Percentiles rank a stretch among this genome's conserved stretches.
These are phyloP conservation scores for Carex pumila DNA, from an alignment of 176 grass and related monocot genomes.

Conservation along the genomic window DNA sequence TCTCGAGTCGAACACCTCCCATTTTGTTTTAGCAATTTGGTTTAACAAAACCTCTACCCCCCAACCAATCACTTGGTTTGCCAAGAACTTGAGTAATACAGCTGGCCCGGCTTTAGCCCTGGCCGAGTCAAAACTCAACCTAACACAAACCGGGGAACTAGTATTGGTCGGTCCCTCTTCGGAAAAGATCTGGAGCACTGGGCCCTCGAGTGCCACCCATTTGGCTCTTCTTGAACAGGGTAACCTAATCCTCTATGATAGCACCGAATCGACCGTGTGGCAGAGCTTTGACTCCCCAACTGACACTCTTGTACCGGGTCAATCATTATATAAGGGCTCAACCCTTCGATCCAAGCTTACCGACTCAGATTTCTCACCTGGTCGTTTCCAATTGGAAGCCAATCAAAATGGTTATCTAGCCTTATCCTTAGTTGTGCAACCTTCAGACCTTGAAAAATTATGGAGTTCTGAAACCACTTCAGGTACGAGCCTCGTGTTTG, in stretches of 20 bases:
- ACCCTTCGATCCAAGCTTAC: constrained; percentile 3
- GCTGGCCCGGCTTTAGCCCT: neutral
- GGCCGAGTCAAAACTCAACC: neutral
- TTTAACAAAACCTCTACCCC: constrained; percentile 17
- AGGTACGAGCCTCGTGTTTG: constrained; percentile 22
- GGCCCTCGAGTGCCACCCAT: neutral
- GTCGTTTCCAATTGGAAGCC: constrained; percentile 4
- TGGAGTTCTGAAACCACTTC: neutral
- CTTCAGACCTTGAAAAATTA: neutral
- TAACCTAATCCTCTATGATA: constrained; percentile 8
- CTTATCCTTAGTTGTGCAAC: neutral
- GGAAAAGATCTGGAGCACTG: constrained; percentile 5
- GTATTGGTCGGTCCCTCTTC: neutral
- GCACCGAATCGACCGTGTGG: neutral
- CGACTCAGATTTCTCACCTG: constrained; percentile 11
- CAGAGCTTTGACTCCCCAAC: constrained; percentile 12
- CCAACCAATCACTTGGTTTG: constrained; percentile 29
- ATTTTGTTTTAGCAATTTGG: constrained; percentile 32
- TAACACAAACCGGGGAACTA: constrained; percentile 5
- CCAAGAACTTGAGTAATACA: neutral
- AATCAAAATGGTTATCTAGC: no score
- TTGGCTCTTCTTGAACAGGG: constrained; percentile 14
- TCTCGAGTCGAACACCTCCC: neutral
- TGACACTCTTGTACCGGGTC: neutral
- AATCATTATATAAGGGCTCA: neutral